Conservation (phyloP, 306 rosid species). For the Lablab purpureus region DNA sequence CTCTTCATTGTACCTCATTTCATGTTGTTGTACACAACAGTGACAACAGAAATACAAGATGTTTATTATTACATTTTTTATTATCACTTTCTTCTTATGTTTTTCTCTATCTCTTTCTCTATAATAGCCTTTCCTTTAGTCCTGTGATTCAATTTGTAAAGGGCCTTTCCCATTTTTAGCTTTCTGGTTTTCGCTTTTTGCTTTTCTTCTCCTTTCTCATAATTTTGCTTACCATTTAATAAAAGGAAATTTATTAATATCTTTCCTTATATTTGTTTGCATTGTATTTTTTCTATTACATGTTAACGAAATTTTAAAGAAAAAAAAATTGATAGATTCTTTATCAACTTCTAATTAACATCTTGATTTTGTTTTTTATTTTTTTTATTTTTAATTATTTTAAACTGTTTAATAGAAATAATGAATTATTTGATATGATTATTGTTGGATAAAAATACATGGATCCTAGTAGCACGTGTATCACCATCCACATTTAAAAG, state of each 20-base stretch:
- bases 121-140: conserved; percentile 19
- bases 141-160: conserved; percentile 44
- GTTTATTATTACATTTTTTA: neutral
- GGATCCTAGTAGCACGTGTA: no score
- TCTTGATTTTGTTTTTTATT: no score
- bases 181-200: conserved; percentile 49
- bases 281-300: neutral
- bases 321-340: no score
- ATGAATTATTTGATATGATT: no score
- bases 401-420: no score
- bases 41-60: conserved; percentile 27
- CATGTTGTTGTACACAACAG: conserved; percentile 32
- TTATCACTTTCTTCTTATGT: neutral
- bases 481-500: no score
- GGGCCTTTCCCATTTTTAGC: conserved; percentile 43
- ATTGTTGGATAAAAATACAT: no score
- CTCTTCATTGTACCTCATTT: conserved; percentile 1
- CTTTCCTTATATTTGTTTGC: neutral
- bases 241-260: neutral
- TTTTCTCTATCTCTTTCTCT: neutral
- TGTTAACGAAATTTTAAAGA: no score
- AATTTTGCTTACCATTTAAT: conserved; percentile 44
- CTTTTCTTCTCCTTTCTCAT: conserved; percentile 50
- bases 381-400: no score
- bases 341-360: no score